Evolutionary conservation across 352 stramenopile genomes (phyloP).

Genomic region (Blastocystis sp.): DNA sequence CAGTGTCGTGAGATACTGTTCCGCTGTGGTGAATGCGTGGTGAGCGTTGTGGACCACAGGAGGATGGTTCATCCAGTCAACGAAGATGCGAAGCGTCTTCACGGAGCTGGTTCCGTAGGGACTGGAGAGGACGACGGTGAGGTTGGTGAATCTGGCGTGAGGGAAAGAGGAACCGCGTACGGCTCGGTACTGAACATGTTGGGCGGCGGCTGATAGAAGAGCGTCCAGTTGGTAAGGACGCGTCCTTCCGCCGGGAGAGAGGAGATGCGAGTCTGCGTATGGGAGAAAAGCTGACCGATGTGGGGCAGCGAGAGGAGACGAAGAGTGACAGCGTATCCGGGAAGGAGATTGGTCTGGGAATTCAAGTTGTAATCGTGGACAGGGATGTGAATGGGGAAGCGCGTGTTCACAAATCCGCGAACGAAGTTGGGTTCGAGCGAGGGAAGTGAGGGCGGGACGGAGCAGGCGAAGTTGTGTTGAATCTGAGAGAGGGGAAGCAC

Average conservation of each 20-base stretch:
- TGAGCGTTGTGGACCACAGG: background rate
- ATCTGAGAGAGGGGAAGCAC: background rate
- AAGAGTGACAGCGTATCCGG: background rate
- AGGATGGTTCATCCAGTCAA: slow-evolving; percentile 27
- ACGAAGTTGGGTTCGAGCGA: background rate
- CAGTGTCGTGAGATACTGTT: background rate
- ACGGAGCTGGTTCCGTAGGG: background rate
- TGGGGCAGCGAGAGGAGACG: background rate
- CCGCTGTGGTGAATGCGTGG: background rate
- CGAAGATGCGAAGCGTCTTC: slow-evolving; percentile 8
- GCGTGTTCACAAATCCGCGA: background rate
- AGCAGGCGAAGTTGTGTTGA: slow-evolving; percentile 1
- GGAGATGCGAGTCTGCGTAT: background rate
- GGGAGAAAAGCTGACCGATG: background rate
- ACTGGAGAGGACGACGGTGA: background rate
- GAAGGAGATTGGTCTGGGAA: slow-evolving; percentile 3
- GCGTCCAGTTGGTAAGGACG: background rate
- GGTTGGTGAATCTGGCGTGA: background rate
- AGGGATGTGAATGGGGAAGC: background rate
- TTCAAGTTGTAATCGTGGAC: slow-evolving; percentile 25
- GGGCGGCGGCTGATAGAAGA: background rate
- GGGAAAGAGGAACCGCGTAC: background rate
- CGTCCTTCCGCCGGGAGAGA: background rate
- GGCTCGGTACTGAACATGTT: background rate
- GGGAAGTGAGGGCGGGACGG: slow-evolving; percentile 12